Evolutionary conservation across 345 rosid species (phyloP).

Genomic region (Sonneratia alba): DNA sequence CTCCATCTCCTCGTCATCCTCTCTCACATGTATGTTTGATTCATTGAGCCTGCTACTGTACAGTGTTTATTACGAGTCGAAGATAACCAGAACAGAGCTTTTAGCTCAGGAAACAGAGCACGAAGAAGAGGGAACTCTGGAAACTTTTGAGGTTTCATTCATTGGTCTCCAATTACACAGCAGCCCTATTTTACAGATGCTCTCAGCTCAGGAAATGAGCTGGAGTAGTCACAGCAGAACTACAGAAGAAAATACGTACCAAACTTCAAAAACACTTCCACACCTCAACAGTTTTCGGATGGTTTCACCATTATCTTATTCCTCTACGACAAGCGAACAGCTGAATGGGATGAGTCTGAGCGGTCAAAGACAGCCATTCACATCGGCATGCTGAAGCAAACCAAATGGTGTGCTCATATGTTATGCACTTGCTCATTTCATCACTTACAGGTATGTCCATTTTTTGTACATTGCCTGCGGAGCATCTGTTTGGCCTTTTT

Average conservation of each 20-base stretch:
- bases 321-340: conserved; percentile 81
- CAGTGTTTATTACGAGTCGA: no score
- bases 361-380: conserved; percentile 95
- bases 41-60: neutral
- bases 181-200: no score
- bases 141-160: no score
- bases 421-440: conserved; percentile 1
- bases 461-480: conserved; percentile 7
- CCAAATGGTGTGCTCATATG: conserved; percentile 70
- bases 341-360: conserved; percentile 86
- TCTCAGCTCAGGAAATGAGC: no score
- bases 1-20: neutral
- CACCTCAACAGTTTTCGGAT: conserved; percentile 61
- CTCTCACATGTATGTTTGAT: neutral
- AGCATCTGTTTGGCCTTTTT: neutral
- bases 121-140: no score
- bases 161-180: no score
- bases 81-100: no score
- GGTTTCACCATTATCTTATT: conserved; percentile 78
- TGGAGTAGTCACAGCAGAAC: no score
- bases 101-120: no score
- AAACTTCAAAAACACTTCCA: no score
- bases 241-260: no score
- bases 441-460: neutral
- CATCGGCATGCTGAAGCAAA: conserved; percentile 70